Evolutionary conservation across 2,329 filamentous ascomycete genomes (phyloP), one percentile per base, ranked within the genome.

Genomic region (Diaporthe longicolla): DNA sequence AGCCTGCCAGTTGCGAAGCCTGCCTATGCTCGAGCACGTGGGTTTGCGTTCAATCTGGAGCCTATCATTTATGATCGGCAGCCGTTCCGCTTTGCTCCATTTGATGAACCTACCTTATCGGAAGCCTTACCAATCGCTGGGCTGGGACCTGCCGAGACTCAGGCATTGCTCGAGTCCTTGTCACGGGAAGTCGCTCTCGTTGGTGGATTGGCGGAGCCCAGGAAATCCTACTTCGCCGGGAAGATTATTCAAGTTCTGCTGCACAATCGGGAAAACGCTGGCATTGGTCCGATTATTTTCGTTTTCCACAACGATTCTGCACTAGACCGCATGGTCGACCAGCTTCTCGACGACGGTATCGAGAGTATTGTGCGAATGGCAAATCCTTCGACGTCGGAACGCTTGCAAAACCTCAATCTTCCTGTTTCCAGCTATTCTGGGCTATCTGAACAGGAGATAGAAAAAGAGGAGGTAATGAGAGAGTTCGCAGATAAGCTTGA

Each of bases 181-280:
- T 85, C 83, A 0, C 84, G 86, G 0, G 85, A 86, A 45, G 80
- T 93, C 9, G 87, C 90, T 8, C 9, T 63, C 24, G 21, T 63
- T 32, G 3, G 94, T 81, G 93, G 92, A 0, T 92, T 92, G 0
- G 92, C 92, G 0, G 92, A 92, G 0, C 94, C 92, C 0, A 92
- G 93, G 0, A 94, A 94, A 79, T 89, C 85, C 5, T 93, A 88
- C 75, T 85, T 88, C 0, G 92, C 91, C 3, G 85, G 90, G 1
- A 85, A 87, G 54, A 79, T 93, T n/a, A 87, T 93, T 74, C 87
- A 88, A 74, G 84, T 87, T 0, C 78, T 92, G 8, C 77, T 92
- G 3, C 78, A 79, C 19, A 86, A 87, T 75, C 85, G 84, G 61
- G 48, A 55, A 0, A 76, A 77, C 7, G 83, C 84, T 0, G 70